Percentiles rank a stretch among this genome's conserved stretches.
phyloP scores from a whole-genome alignment of 176 grass and related monocot species.

The Musa schizocarpa region DNA sequence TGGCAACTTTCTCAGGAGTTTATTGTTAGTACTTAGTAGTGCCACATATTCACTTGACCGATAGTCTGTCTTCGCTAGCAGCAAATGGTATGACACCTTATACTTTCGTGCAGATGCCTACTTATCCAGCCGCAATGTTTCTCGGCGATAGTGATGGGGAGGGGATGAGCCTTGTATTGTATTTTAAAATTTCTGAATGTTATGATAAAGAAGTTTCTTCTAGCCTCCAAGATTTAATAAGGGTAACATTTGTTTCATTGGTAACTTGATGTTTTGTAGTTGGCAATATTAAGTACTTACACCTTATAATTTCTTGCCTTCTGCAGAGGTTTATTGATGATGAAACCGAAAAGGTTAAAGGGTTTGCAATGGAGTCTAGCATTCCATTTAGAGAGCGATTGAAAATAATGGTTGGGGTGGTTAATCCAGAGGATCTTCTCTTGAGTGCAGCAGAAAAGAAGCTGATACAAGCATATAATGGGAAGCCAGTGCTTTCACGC shows the following conservation, averaged over 20 bases:
- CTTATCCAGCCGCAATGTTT: constrained; percentile 94
- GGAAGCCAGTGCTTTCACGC: constrained; percentile 91
- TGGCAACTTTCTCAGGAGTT: neutral
- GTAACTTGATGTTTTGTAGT: neutral
- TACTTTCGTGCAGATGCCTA: constrained; percentile 54
- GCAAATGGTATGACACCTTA: neutral
- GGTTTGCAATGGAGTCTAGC: constrained; percentile 66
- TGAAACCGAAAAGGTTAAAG: constrained; percentile 78
- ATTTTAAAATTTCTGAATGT: constrained; percentile 82
- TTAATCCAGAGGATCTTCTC: constrained; percentile 80
- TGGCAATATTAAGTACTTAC: neutral
- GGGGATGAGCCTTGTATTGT: constrained; percentile 80
- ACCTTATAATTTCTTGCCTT: constrained; percentile 6
- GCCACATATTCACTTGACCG: neutral
- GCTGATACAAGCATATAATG: constrained; percentile 84
- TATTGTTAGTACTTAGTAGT: neutral
- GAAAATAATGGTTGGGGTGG: constrained; percentile 87
- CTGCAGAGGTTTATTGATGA: constrained; percentile 68
- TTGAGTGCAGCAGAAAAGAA: constrained; percentile 75
- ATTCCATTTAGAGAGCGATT: constrained; percentile 67
- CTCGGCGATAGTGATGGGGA: constrained; percentile 79
- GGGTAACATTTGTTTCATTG: constrained; percentile 28
- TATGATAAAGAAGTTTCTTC: constrained; percentile 91
- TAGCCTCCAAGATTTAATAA: constrained; percentile 77
- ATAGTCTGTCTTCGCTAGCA: neutral